These are phyloP conservation scores for Emericellopsis cladophorae DNA, from an alignment of 2,329 filamentous ascomycete genomes.

Conservation along the genomic window DNA sequence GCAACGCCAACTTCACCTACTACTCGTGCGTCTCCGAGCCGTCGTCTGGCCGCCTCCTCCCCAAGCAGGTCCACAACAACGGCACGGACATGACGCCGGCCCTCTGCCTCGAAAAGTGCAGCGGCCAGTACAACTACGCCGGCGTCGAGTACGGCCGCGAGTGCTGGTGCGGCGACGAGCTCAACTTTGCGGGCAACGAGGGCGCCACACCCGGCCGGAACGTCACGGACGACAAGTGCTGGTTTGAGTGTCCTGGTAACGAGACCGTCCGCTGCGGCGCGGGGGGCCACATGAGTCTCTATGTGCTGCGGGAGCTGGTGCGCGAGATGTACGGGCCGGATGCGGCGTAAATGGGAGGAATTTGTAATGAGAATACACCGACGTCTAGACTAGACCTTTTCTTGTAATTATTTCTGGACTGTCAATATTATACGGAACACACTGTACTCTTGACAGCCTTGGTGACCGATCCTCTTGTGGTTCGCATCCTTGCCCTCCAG, in stretches of 20 bases:
- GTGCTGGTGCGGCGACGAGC: slow-evolving; percentile 21
- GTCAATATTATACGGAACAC: too few relatives aligned
- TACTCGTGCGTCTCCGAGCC: slow-evolving; percentile 22
- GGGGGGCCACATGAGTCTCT: slow-evolving; percentile 16
- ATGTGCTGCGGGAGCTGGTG: slow-evolving; percentile 8
- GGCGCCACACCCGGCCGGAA: slow-evolving; percentile 13
- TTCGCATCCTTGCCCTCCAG: too few relatives aligned
- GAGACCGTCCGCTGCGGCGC: slow-evolving; percentile 16
- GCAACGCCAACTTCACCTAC: slow-evolving; percentile 23
- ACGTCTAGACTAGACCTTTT: too few relatives aligned
- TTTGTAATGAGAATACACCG: too few relatives aligned
- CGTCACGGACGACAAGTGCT: slow-evolving; percentile 16
- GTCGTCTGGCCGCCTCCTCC: slow-evolving; percentile 15
- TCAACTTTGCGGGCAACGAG: slow-evolving; percentile 13
- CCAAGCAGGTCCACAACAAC: slow-evolving; percentile 15
- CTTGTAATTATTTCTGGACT: too few relatives aligned
- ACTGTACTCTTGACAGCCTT: too few relatives aligned
- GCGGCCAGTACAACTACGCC: slow-evolving; percentile 16
- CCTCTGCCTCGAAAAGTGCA: slow-evolving; percentile 17
- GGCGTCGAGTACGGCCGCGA: slow-evolving; percentile 24
- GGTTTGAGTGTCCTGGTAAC: slow-evolving; percentile 20
- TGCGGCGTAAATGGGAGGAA: not conserved
- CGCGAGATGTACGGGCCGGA: too few relatives aligned
- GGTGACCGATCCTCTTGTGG: too few relatives aligned
- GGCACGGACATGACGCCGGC: slow-evolving; percentile 18